Evolutionary conservation across 2,329 filamentous ascomycete genomes (phyloP).

Genomic region (Talaromyces marneffei): DNA sequence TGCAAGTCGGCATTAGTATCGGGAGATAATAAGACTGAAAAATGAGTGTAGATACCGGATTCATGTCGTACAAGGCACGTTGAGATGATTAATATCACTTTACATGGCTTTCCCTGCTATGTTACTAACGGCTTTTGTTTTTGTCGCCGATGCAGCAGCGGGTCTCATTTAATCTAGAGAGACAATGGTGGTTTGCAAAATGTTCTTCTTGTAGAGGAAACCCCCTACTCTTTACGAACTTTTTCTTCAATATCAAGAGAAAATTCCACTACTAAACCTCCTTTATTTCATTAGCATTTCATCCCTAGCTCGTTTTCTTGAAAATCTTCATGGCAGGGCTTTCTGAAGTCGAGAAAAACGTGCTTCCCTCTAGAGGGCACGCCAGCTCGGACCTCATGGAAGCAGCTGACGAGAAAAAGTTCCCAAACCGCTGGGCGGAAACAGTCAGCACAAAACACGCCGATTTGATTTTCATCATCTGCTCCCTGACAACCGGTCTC

Average conservation of each 20-base stretch:
- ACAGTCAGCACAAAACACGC: conserved; percentile 28
- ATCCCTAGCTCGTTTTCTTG: neutral
- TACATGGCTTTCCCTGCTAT: neutral
- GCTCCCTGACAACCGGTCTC: conserved; percentile 39
- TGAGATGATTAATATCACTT: neutral
- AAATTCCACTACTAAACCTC: neutral
- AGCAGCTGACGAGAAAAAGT: neutral
- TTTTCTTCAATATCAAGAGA: neutral
- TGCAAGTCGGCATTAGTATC: neutral
- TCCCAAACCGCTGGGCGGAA: conserved; percentile 11
- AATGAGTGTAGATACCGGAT: neutral
- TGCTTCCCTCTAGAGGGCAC: neutral
- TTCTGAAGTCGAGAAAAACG: neutral
- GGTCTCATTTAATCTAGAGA: neutral
- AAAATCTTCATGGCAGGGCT: neutral
- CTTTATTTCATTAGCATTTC: neutral
- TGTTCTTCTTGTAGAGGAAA: neutral
- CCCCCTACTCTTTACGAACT: neutral
- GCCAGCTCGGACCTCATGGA: neutral
- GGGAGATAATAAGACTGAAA: neutral
- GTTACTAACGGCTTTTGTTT: neutral
- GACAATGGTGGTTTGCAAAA: too few species aligned
- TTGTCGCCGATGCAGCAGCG: neutral
- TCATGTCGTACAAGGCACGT: neutral
- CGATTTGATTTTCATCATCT: conserved; percentile 34